A percentile compares a stretch with the other conserved stretches of the same genome.
phyloP scores from a whole-genome alignment of 441 rosid genomes.

The California macrophylla region DNA sequence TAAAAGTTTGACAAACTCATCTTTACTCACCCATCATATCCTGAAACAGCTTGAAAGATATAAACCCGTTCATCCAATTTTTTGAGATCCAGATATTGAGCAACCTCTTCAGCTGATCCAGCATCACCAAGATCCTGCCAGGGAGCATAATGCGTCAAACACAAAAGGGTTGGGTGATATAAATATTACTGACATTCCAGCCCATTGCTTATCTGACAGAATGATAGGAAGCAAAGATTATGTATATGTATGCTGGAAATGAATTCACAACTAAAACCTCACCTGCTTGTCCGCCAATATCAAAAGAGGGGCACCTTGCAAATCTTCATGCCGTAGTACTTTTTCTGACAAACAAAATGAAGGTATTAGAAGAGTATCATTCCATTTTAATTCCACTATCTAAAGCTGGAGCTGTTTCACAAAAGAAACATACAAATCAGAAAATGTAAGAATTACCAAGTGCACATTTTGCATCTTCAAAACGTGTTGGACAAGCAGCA shows the following conservation, averaged over 20 bases:
- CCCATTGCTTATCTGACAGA: background rate
- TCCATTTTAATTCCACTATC: background rate
- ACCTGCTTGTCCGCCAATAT: slow-evolving; percentile 96
- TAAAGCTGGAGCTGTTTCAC: background rate
- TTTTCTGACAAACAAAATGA: slow-evolving; percentile 45
- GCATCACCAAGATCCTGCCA: slow-evolving; percentile 80
- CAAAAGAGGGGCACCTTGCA: slow-evolving; percentile 90
- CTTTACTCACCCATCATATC: slow-evolving; percentile 67
- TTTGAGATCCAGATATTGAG: slow-evolving; percentile 71
- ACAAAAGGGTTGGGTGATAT: too few relatives aligned
- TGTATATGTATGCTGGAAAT: too few relatives aligned
- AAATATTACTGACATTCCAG: background rate
- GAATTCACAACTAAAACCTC: slow-evolving; percentile 2
- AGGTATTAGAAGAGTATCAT: slow-evolving; percentile 6
- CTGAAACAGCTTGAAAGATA: slow-evolving; percentile 89
- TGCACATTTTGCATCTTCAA: slow-evolving; percentile 89
- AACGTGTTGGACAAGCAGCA: slow-evolving; percentile 79
- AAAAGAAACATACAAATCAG: background rate
- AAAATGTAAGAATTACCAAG: slow-evolving; percentile 38
- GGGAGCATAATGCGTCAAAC: slow-evolving; percentile 2
- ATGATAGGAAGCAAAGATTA: background rate
- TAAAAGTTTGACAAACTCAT: background rate
- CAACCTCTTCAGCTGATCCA: slow-evolving; percentile 73
- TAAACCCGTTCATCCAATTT: slow-evolving; percentile 82
- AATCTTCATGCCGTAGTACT: slow-evolving; percentile 85